phyloP scores from a whole-genome alignment of 805 yeast genomes.

The Ogataea populi-albae region DNA sequence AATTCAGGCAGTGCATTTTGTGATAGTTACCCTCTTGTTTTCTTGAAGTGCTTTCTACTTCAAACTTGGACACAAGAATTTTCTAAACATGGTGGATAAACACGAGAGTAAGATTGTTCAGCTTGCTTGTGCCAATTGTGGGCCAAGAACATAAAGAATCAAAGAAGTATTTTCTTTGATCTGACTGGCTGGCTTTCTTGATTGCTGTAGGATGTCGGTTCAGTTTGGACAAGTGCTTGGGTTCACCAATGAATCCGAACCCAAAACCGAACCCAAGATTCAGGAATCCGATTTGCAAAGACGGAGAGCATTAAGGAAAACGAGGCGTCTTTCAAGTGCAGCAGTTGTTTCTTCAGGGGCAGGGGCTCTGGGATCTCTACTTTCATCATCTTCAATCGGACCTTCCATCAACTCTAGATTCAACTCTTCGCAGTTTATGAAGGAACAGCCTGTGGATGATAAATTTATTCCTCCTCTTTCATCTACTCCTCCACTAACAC shows the following conservation, averaged over 20 bases:
- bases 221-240: conserved; percentile 30
- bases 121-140: too few species aligned
- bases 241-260: conserved; percentile 12
- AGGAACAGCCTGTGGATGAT: conserved; percentile 17
- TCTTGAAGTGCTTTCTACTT: too few species aligned
- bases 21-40: too few species aligned
- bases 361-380: conserved; percentile 14
- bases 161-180: too few species aligned
- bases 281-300: conserved; percentile 27
- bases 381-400: conserved; percentile 6
- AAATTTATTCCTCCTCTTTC: conserved; percentile 46
- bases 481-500: conserved; percentile 48
- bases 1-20: too few species aligned
- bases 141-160: too few species aligned
- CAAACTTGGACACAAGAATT: too few species aligned
- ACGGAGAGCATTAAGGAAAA: conserved; percentile 25
- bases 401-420: conserved; percentile 12
- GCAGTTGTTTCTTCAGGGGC: conserved; percentile 4
- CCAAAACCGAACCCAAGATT: conserved; percentile 17
- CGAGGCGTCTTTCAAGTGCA: conserved; percentile 10
- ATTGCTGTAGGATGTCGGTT: conserved; percentile 22
- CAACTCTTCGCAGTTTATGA: conserved; percentile 17
- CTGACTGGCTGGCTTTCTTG: conserved; percentile 6
- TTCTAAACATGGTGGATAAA: too few species aligned
- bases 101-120: too few species aligned